Conservation (phyloP, 192 early-diverging fungal species). For the Spizellomyces punctatus region DNA sequence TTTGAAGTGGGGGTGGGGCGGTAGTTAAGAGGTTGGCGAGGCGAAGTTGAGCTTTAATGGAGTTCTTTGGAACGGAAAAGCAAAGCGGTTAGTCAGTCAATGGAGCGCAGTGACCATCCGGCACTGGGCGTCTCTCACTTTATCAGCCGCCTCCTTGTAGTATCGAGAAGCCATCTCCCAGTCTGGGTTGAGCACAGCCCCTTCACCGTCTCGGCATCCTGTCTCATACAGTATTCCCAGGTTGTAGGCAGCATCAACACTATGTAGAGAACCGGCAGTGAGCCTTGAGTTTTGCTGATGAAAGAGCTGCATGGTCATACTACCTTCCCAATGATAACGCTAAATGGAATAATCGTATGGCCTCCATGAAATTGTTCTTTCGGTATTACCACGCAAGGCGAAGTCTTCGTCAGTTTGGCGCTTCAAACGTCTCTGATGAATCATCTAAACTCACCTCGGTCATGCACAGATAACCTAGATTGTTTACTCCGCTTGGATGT, state of each 20-base stretch:
- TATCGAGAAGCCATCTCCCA: conserved; percentile 47
- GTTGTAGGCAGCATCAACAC: conserved; percentile 52
- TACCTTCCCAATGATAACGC: conserved; percentile 49
- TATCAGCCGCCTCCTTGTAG: conserved; percentile 47
- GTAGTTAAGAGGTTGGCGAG: conserved; percentile 34
- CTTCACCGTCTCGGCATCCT: conserved; percentile 45
- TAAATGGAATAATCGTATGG: conserved; percentile 46
- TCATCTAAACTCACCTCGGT: conserved; percentile 35
- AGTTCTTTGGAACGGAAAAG: conserved; percentile 27
- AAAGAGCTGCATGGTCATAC: not conserved
- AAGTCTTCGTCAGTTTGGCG: not conserved
- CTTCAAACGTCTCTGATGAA: not conserved
- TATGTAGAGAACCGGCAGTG: not conserved
- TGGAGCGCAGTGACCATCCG: not conserved
- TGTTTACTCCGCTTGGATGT: conserved; percentile 51
- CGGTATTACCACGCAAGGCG: not conserved
- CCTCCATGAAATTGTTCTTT: conserved; percentile 42
- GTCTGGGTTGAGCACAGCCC: conserved; percentile 41
- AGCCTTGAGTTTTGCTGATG: not conserved
- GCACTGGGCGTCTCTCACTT: conserved; percentile 21
- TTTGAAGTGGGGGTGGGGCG: conserved; percentile 26
- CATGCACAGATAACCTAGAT: conserved; percentile 48
- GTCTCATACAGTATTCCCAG: conserved; percentile 53
- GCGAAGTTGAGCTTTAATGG: conserved; percentile 45
- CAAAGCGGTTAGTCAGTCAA: not conserved